Evolutionary conservation across 345 rosid genomes (phyloP).

Genomic region (Hibiscus trionum): DNA sequence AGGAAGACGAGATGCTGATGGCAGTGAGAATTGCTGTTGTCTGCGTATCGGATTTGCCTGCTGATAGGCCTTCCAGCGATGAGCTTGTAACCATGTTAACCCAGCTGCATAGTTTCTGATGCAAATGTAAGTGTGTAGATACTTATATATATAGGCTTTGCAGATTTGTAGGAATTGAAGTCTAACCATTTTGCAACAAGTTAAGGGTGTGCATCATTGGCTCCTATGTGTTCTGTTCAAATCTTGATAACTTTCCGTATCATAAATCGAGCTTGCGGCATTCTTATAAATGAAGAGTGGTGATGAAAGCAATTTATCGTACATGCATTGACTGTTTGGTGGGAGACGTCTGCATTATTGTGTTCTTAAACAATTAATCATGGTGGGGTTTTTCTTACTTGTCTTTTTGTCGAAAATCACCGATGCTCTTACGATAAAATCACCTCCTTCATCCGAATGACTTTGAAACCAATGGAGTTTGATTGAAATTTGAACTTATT

Average conservation of each 20-base stretch:
- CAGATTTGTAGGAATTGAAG: constrained; percentile 16
- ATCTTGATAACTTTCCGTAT: neutral
- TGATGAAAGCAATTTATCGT: constrained; percentile 12
- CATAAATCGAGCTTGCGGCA: neutral
- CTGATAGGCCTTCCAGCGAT: constrained; percentile 87
- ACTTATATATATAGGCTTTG: neutral
- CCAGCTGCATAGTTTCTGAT: constrained; percentile 84
- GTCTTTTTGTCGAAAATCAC: constrained; percentile 15
- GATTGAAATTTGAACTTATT: too few relatives aligned
- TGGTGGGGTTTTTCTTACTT: constrained; percentile 28
- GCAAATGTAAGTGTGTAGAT: constrained; percentile 22
- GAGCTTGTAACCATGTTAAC: constrained; percentile 93
- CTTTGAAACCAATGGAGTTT: too few relatives aligned
- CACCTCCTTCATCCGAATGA: neutral
- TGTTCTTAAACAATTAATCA: constrained; percentile 22
- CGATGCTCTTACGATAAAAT: constrained; percentile 14
- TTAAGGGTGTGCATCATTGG: neutral
- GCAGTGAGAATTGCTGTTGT: constrained; percentile 80
- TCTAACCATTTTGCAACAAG: neutral
- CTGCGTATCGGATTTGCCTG: constrained; percentile 81
- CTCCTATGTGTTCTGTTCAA: neutral
- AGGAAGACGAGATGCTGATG: constrained; percentile 98
- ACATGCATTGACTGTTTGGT: constrained; percentile 4
- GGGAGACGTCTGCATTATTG: constrained; percentile 19
- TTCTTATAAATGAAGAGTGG: constrained; percentile 2